Evolutionary conservation across 129 eudicot species (phyloP).

Genomic region (Erigeron canadensis): DNA sequence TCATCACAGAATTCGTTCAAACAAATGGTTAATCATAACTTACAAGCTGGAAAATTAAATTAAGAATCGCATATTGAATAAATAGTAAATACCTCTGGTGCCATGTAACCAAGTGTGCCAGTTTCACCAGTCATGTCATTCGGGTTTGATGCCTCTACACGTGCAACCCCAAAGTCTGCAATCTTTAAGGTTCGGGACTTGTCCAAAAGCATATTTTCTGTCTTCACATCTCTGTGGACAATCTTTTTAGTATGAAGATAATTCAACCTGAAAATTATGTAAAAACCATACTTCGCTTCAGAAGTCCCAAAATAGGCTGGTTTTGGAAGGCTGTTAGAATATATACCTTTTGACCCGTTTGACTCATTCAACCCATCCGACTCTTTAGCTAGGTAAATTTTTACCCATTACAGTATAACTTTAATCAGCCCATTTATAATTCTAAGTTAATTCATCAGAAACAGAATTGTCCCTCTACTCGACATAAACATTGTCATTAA

Average conservation of each 20-base stretch:
- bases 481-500: not conserved
- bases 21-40: not conserved
- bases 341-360: not conserved
- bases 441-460: not conserved
- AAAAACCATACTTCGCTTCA: not conserved
- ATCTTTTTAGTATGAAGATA: constrained; percentile 71
- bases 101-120: constrained; percentile 77
- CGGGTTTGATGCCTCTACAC: constrained; percentile 73
- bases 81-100: constrained; percentile 59
- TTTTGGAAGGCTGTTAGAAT: not conserved
- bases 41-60: not conserved
- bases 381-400: not conserved
- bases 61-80: not conserved
- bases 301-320: not conserved
- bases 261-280: constrained; percentile 42
- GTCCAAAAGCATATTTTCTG: constrained; percentile 75
- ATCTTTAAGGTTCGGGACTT: constrained; percentile 58
- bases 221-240: constrained; percentile 74
- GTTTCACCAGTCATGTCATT: constrained; percentile 81
- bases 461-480: not conserved
- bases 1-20: constrained; percentile 1
- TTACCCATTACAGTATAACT: not conserved
- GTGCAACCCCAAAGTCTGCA: constrained; percentile 74
- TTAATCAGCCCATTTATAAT: no score
- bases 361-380: not conserved